Conservation (phyloP, 2,329 filamentous ascomycete genomes). For the Fusarium sp. region DNA sequence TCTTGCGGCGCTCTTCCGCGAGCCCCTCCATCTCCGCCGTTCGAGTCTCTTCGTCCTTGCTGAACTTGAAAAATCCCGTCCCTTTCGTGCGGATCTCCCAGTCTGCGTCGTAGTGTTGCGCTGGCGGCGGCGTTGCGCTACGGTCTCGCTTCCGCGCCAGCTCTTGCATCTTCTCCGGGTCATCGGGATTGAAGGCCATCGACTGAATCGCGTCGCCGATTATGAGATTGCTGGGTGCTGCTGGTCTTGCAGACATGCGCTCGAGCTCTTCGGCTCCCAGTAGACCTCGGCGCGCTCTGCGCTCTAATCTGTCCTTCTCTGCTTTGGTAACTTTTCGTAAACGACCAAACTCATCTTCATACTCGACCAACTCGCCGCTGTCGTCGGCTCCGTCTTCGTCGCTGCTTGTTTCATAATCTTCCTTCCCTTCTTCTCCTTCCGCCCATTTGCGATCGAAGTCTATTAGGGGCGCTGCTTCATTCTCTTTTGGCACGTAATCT, state of each 20-base stretch:
- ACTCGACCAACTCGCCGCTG: conserved; percentile 78
- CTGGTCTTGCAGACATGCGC: conserved; percentile 72
- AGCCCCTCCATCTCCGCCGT: conserved; percentile 79
- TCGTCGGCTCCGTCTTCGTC: conserved; percentile 54
- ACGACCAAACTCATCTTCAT: conserved; percentile 93
- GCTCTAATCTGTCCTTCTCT: conserved; percentile 72
- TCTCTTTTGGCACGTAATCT: conserved; percentile 77
- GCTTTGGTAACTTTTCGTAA: conserved; percentile 76
- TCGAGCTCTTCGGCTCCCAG: conserved; percentile 70
- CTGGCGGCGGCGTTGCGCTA: conserved; percentile 80
- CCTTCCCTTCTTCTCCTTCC: conserved; percentile 66
- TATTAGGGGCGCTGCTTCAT: conserved; percentile 75
- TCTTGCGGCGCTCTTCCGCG: conserved; percentile 72
- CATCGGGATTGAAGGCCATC: conserved; percentile 82
- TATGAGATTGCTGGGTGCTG: conserved; percentile 76
- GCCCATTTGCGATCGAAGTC: conserved; percentile 98
- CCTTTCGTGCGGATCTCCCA: conserved; percentile 88
- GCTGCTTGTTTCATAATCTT: conserved; percentile 66
- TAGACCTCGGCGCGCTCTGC: conserved; percentile 59
- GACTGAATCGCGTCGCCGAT: conserved; percentile 87
- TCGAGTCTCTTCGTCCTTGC: conserved; percentile 74
- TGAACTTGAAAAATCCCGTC: conserved; percentile 92
- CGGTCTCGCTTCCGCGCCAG: conserved; percentile 82
- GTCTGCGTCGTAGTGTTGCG: conserved; percentile 85
- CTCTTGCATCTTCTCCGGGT: conserved; percentile 77